A percentile compares a stretch with the other conserved stretches of the same genome.
Evolutionary conservation across 192 early-diverging fungal species (phyloP).

Genomic region (Podochytrium sp.): DNA sequence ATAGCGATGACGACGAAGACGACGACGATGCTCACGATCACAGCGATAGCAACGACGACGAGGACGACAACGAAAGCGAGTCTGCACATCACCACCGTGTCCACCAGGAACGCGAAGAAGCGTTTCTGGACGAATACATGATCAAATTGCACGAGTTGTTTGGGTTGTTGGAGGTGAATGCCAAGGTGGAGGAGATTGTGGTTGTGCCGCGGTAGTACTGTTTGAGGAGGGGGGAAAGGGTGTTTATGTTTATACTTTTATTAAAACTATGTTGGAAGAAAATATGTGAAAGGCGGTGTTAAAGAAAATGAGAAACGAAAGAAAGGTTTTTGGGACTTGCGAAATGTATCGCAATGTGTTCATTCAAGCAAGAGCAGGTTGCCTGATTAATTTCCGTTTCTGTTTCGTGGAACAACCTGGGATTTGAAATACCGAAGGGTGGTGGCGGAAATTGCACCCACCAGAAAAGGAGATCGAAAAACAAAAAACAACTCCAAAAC

Average conservation of each 20-base stretch:
- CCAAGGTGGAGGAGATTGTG: constrained; percentile 1
- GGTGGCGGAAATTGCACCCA: no score
- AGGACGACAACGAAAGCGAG: background rate
- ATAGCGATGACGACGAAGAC: background rate
- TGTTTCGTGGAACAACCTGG: no score
- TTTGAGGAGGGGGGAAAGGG: background rate
- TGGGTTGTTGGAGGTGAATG: constrained; percentile 10
- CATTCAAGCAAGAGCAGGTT: no score
- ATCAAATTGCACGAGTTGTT: constrained; percentile 15
- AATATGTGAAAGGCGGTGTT: no score
- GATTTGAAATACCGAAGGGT: no score
- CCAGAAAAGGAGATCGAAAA: no score
- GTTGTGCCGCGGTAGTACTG: background rate
- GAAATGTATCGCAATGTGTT: no score
- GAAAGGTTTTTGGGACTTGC: no score
- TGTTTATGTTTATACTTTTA: no score
- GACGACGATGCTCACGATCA: background rate
- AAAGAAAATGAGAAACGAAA: no score
- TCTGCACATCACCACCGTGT: background rate
- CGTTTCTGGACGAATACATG: constrained; percentile 28
- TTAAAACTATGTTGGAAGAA: no score
- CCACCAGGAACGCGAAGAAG: background rate
- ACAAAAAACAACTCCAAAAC: background rate
- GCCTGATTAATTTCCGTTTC: no score
- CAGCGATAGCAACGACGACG: background rate